These are phyloP conservation scores for Megacollybia marginata DNA, from an alignment of 768 basidiomycete genomes.

Conservation along the genomic window DNA sequence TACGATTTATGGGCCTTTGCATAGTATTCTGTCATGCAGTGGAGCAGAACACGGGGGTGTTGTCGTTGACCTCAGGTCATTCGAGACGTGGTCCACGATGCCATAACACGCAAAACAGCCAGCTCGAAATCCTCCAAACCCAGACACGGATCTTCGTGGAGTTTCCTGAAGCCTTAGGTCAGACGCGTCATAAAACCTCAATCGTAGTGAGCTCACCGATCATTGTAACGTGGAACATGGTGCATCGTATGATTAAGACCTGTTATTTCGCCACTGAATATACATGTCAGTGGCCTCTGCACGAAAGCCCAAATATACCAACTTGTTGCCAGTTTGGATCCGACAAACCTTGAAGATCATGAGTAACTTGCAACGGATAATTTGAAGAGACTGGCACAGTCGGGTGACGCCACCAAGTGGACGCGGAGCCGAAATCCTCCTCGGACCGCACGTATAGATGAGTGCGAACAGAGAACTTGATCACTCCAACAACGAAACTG, in stretches of 20 bases:
- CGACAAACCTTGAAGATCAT: no score
- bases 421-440: no score
- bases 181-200: not conserved
- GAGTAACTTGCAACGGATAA: no score
- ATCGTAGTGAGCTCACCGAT: conserved; percentile 9
- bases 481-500: no score
- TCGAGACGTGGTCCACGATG: conserved; percentile 22
- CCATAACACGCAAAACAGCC: conserved; percentile 20
- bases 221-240: conserved; percentile 19
- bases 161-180: not conserved
- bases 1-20: conserved; percentile 19
- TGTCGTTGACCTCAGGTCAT: not conserved
- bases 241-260: conserved; percentile 10
- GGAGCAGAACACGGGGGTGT: conserved; percentile 14
- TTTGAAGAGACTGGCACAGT: no score
- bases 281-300: no score
- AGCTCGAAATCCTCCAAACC: conserved; percentile 30
- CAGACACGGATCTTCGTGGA: not conserved
- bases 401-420: no score
- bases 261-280: conserved; percentile 12
- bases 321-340: no score
- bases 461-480: no score
- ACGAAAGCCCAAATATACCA: not conserved
- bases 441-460: no score
- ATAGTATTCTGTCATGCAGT: conserved; percentile 18